phyloP scores from a whole-genome alignment of 805 yeast species.

The Lipomyces lipofer region DNA sequence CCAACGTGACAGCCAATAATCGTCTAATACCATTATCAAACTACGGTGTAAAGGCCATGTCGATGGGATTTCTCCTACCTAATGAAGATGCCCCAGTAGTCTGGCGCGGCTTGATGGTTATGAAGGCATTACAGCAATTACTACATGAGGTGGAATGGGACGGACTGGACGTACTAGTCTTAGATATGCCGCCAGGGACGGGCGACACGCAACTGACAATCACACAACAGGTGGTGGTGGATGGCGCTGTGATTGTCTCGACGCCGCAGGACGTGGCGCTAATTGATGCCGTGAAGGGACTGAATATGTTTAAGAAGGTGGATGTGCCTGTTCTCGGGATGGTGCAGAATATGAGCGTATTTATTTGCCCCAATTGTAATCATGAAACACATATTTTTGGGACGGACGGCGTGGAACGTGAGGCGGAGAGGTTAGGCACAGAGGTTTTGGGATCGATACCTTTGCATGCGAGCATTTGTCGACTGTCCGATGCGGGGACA shows the following conservation, averaged over 20 bases:
- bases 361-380: constrained; percentile 70
- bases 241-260: constrained; percentile 79
- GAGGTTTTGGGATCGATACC: constrained; percentile 68
- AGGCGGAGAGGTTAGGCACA: constrained; percentile 50
- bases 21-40: constrained; percentile 64
- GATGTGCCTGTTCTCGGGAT: constrained; percentile 71
- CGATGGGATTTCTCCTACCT: constrained; percentile 80
- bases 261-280: constrained; percentile 87
- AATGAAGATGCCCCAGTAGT: constrained; percentile 67
- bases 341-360: constrained; percentile 82
- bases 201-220: constrained; percentile 84
- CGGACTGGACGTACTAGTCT: constrained; percentile 61
- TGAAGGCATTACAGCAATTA: constrained; percentile 83
- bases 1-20: constrained; percentile 46
- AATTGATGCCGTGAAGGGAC: constrained; percentile 76
- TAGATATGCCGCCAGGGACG: constrained; percentile 91
- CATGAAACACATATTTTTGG: constrained; percentile 79
- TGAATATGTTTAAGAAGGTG: constrained; percentile 73
- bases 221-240: constrained; percentile 73
- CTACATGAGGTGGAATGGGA: constrained; percentile 80
- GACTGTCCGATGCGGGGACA: constrained; percentile 61
- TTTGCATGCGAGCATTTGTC: constrained; percentile 58
- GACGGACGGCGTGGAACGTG: constrained; percentile 54
- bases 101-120: constrained; percentile 86
- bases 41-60: constrained; percentile 80